These are phyloP conservation scores for Phytopythium aichiense DNA, from an alignment of 352 stramenopile genomes.

Conservation along the genomic window DNA sequence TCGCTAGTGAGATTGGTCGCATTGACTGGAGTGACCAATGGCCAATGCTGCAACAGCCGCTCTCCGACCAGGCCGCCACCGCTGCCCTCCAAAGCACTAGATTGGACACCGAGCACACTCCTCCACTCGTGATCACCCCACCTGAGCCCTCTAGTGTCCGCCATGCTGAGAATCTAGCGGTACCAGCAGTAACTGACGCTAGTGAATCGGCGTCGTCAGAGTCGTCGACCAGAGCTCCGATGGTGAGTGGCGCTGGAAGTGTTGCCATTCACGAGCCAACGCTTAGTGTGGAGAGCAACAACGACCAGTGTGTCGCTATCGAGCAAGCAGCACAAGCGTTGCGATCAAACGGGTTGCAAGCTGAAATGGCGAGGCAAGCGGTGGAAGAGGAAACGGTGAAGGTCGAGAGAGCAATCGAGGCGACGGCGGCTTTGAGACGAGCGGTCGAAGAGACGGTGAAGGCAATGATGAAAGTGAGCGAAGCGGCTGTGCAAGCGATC, in stretches of 20 bases:
- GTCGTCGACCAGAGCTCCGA: not conserved
- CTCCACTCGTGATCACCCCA: not conserved
- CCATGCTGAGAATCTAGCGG: not conserved
- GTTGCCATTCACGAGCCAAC: not conserved
- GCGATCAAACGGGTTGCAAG: not conserved
- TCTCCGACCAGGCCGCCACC: not conserved
- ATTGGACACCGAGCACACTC: not conserved
- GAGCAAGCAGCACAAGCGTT: not conserved
- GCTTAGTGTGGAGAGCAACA: not conserved
- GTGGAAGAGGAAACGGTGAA: not conserved
- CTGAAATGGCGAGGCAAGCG: not conserved
- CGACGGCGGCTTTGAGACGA: not conserved
- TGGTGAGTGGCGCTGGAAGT: not conserved
- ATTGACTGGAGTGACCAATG: not conserved
- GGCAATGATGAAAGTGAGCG: not conserved
- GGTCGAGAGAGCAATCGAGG: not conserved
- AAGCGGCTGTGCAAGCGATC: not conserved
- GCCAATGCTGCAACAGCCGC: not conserved
- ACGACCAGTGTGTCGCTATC: not conserved
- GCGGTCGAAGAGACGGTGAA: not conserved
- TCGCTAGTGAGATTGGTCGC: too few relatives aligned
- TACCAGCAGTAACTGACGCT: not conserved
- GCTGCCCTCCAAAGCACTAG: not conserved
- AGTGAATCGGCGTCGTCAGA: not conserved
- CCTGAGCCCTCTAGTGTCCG: not conserved